phyloP scores from a whole-genome alignment of 768 basidiomycete species.

The Hemileccinum impolitum region DNA sequence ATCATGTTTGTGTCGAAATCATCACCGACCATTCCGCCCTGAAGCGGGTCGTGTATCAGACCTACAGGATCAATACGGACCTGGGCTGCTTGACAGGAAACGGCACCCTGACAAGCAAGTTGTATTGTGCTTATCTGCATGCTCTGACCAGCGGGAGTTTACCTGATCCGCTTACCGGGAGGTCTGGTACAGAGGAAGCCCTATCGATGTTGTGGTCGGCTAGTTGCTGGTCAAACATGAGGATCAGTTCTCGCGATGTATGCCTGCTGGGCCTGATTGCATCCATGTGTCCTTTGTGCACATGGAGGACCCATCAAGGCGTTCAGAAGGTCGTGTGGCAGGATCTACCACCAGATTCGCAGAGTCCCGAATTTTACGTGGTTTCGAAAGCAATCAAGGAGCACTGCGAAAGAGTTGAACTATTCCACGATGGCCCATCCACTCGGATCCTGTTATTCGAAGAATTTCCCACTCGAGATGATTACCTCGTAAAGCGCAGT shows the following conservation, averaged over 20 bases:
- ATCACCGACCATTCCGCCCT: neutral
- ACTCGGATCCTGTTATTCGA: neutral
- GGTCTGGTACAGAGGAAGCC: slow-evolving; percentile 42
- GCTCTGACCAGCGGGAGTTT: slow-evolving; percentile 36
- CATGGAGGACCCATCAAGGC: slow-evolving; percentile 30
- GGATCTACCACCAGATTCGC: slow-evolving; percentile 18
- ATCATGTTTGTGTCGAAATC: slow-evolving; percentile 8
- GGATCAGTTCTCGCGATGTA: slow-evolving; percentile 24
- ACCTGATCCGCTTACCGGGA: slow-evolving; percentile 40
- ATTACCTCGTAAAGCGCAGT: slow-evolving; percentile 10
- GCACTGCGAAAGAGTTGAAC: slow-evolving; percentile 14
- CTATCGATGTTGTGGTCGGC: slow-evolving; percentile 36
- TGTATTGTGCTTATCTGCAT: slow-evolving; percentile 41
- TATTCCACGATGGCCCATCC: slow-evolving; percentile 2
- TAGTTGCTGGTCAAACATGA: slow-evolving; percentile 37
- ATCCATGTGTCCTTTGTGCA: slow-evolving; percentile 30
- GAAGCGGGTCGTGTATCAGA: neutral
- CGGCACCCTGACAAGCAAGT: slow-evolving; percentile 17
- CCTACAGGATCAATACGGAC: slow-evolving; percentile 11
- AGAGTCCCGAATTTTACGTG: slow-evolving; percentile 28
- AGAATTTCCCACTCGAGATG: neutral
- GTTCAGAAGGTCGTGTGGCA: slow-evolving; percentile 38
- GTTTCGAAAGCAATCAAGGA: slow-evolving; percentile 26
- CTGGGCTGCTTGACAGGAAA: slow-evolving; percentile 26
- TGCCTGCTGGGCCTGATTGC: slow-evolving; percentile 32